Percentiles rank a stretch among this genome's conserved stretches.
Conservation (phyloP, 768 basidiomycete species). For the Tylopilus rubrobrunneus region DNA sequence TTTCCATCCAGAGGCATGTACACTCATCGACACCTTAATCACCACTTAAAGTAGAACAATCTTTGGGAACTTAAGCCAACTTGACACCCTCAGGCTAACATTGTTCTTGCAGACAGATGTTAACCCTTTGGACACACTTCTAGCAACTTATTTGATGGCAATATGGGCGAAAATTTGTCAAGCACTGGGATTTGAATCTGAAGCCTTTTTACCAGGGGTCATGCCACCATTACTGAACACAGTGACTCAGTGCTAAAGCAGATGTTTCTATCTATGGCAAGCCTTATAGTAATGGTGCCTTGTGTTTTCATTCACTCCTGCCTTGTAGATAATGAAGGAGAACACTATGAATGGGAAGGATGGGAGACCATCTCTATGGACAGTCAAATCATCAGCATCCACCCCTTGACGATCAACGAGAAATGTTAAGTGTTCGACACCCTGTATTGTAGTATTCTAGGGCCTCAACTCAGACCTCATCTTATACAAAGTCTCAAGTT, state of each 20-base stretch:
- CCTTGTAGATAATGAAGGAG: constrained; percentile 51
- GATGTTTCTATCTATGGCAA: constrained; percentile 72
- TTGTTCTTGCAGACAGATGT: constrained; percentile 39
- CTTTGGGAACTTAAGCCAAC: background rate
- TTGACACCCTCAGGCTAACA: background rate
- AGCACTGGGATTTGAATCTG: constrained; percentile 79
- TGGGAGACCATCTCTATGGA: constrained; percentile 80
- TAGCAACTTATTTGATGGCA: constrained; percentile 72
- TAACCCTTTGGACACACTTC: constrained; percentile 69
- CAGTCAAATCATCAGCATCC: constrained; percentile 71
- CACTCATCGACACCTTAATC: constrained; percentile 69
- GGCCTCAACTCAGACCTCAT: constrained; percentile 66
- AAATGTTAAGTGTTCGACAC: constrained; percentile 87
- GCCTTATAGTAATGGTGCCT: background rate
- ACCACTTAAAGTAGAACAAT: constrained; percentile 64
- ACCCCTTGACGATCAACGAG: constrained; percentile 78
- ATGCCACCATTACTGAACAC: constrained; percentile 75
- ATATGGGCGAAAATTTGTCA: constrained; percentile 91
- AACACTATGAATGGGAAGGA: constrained; percentile 58
- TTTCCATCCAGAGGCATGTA: constrained; percentile 70
- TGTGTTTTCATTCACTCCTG: background rate
- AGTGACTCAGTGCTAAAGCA: constrained; percentile 65
- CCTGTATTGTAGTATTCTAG: constrained; percentile 71
- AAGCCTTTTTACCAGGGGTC: constrained; percentile 79
- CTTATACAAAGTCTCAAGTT: constrained; percentile 68